These are phyloP conservation scores for Ophiocordyceps camponoti-leonardi DNA, from an alignment of 2,329 filamentous ascomycete species.

Conservation along the genomic window DNA sequence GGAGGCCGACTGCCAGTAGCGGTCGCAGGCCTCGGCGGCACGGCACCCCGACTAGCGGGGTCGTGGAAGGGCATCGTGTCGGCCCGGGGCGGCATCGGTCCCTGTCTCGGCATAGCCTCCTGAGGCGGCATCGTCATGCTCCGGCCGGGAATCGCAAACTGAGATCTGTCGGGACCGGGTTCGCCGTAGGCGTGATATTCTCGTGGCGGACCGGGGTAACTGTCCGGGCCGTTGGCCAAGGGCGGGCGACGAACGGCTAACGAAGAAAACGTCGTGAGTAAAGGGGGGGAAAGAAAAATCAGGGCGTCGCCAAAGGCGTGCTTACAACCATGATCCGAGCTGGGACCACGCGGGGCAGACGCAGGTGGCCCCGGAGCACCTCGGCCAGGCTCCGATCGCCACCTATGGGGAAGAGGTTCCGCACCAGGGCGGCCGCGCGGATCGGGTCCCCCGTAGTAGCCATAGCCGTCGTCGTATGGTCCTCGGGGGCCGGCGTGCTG, in stretches of 20 bases:
- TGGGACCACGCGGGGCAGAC: conserved; percentile 16
- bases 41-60: conserved; percentile 20
- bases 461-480: neutral
- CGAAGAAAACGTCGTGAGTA: conserved; percentile 1
- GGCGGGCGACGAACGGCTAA: conserved; percentile 9
- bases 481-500: neutral
- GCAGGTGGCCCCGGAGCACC: neutral
- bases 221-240: conserved; percentile 3
- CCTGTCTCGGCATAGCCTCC: conserved; percentile 20
- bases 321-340: conserved; percentile 21
- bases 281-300: neutral
- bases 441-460: neutral
- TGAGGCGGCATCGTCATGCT: conserved; percentile 45
- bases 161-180: conserved; percentile 10
- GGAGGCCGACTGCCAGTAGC: conserved; percentile 33
- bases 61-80: conserved; percentile 30
- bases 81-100: conserved; percentile 19
- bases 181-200: conserved; percentile 11
- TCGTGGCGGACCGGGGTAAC: conserved; percentile 1
- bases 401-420: neutral
- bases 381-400: neutral
- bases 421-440: neutral
- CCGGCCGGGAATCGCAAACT: conserved; percentile 33
- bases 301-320: neutral
- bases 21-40: conserved; percentile 37